These are phyloP conservation scores for Eruca vesicaria DNA, from an alignment of 441 rosid genomes.

Conservation along the genomic window DNA sequence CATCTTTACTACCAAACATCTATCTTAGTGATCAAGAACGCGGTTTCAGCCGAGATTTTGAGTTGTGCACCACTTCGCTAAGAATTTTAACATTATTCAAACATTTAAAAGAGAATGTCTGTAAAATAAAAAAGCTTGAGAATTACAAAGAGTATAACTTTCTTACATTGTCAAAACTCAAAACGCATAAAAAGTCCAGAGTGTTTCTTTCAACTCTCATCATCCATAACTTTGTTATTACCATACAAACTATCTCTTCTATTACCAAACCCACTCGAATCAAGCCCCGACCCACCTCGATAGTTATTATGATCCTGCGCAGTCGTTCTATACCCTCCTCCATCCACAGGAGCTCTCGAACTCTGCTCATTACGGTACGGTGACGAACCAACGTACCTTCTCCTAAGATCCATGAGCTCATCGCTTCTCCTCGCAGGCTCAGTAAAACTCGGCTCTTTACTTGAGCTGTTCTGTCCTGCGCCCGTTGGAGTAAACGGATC, in stretches of 20 bases:
- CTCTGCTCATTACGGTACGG: conserved; percentile 56
- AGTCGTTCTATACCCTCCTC: conserved; percentile 60
- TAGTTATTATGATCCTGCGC: conserved; percentile 57
- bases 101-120: neutral
- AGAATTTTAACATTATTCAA: conserved; percentile 1
- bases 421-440: conserved; percentile 64
- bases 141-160: conserved; percentile 10
- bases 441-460: conserved; percentile 52
- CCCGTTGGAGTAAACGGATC: conserved; percentile 67
- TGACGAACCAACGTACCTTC: conserved; percentile 51
- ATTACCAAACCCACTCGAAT: conserved; percentile 65
- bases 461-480: conserved; percentile 45
- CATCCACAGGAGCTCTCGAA: conserved; percentile 66
- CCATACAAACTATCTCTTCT: conserved; percentile 64
- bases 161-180: conserved; percentile 12
- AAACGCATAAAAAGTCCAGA: conserved; percentile 13
- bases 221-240: conserved; percentile 66
- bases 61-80: neutral
- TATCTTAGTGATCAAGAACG: neutral
- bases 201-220: conserved; percentile 31
- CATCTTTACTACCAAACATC: neutral
- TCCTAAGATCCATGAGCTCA: conserved; percentile 64
- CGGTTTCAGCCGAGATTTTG: neutral
- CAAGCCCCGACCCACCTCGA: conserved; percentile 58
- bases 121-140: neutral